Conservation (phyloP, 345 rosid genomes). For the Syzygium aqueum region DNA sequence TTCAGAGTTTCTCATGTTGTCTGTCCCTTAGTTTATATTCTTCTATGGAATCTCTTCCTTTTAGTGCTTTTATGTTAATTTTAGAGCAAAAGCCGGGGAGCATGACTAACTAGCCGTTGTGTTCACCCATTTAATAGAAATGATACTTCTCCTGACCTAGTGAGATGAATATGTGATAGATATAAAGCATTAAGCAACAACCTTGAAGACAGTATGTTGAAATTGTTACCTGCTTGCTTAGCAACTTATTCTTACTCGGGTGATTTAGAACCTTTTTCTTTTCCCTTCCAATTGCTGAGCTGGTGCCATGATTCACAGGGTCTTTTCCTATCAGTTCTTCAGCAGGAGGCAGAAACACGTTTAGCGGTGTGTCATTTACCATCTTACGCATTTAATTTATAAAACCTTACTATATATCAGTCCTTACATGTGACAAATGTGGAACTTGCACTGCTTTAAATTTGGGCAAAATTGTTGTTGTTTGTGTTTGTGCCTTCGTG, state of each 20-base stretch:
- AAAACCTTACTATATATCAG: neutral
- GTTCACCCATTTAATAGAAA: neutral
- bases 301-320: slow-evolving; percentile 46
- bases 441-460: neutral
- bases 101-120: neutral
- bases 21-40: neutral
- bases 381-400: neutral
- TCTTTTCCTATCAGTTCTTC: slow-evolving; percentile 62
- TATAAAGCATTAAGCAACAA: neutral
- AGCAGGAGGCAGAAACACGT: slow-evolving; percentile 69
- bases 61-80: neutral
- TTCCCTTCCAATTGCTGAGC: neutral
- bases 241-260: neutral
- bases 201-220: neutral
- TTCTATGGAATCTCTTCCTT: neutral
- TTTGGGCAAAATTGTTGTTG: neutral
- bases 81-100: neutral
- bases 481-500: neutral
- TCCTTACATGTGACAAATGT: neutral
- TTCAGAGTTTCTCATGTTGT: neutral
- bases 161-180: neutral
- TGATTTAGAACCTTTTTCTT: neutral
- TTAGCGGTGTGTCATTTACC: slow-evolving; percentile 37
- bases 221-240: neutral
- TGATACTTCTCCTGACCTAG: neutral